A percentile compares a stretch with the other conserved stretches of the same genome.
Conservation (phyloP, 495 filamentous ascomycete genomes). For the Parathielavia appendiculata region DNA sequence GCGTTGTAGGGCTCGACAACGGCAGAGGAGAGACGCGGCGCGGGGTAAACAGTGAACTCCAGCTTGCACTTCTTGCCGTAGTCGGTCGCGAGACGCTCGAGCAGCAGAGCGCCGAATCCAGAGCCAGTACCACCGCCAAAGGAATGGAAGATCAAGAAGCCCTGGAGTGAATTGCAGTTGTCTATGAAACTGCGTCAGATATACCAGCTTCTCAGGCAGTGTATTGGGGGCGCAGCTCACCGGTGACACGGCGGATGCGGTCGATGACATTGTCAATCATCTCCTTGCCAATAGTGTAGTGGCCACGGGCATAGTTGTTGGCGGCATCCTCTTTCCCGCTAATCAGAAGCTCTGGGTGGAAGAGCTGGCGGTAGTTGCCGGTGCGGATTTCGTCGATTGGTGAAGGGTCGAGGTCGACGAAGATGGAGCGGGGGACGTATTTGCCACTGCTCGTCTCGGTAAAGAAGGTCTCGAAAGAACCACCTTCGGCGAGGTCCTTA, state of each 20-base stretch:
- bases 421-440: slow-evolving; percentile 86
- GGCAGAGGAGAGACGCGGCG: slow-evolving; percentile 77
- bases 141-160: slow-evolving; percentile 91
- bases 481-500: slow-evolving; percentile 57
- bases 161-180: slow-evolving; percentile 86
- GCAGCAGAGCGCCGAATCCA: slow-evolving; percentile 79
- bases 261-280: slow-evolving; percentile 78
- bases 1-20: slow-evolving; percentile 94
- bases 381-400: slow-evolving; percentile 90
- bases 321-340: slow-evolving; percentile 92
- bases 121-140: slow-evolving; percentile 91
- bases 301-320: slow-evolving; percentile 92
- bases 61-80: slow-evolving; percentile 95
- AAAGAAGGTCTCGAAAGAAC: slow-evolving; percentile 87
- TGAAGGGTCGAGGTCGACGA: slow-evolving; percentile 83
- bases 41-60: slow-evolving; percentile 85
- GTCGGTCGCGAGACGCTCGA: slow-evolving; percentile 82
- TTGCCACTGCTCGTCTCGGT: slow-evolving; percentile 80
- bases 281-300: slow-evolving; percentile 92
- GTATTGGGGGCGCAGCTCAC: slow-evolving; percentile 40
- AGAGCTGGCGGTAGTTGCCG: slow-evolving; percentile 75
- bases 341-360: slow-evolving; percentile 83
- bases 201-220: neutral
- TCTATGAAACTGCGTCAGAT: slow-evolving; percentile 49
- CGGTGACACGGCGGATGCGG: slow-evolving; percentile 75